These are phyloP conservation scores for Oropetium thomaeum DNA, from an alignment of 176 grass and related monocot genomes.

Conservation along the genomic window DNA sequence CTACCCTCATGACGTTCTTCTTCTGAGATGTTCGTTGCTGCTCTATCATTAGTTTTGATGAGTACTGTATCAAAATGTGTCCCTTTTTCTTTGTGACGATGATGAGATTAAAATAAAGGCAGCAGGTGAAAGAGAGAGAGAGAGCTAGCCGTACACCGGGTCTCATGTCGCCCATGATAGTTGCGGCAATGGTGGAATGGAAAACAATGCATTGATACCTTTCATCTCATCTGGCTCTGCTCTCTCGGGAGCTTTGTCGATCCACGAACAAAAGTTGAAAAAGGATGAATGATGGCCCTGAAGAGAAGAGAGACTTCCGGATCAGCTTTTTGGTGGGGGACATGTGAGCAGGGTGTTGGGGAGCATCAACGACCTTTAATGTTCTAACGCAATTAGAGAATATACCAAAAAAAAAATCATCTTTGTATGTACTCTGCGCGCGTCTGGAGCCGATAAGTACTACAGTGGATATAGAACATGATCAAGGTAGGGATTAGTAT, in stretches of 20 bases:
- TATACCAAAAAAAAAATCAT: no score
- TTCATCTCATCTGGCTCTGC: slow-evolving; percentile 33
- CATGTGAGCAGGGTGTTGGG: slow-evolving; percentile 29
- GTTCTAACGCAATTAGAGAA: no score
- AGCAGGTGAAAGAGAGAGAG: neutral
- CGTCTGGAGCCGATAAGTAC: no score
- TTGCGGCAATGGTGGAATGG: slow-evolving; percentile 24
- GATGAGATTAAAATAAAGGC: neutral
- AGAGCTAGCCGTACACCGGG: neutral
- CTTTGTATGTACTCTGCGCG: no score
- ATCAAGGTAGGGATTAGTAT: neutral
- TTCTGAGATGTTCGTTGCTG: slow-evolving; percentile 13
- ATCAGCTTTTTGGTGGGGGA: slow-evolving; percentile 39
- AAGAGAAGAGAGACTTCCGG: slow-evolving; percentile 49
- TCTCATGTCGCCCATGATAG: slow-evolving; percentile 29
- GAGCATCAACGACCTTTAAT: no score
- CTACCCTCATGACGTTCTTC: slow-evolving; percentile 12
- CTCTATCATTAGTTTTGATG: slow-evolving; percentile 4
- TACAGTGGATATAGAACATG: neutral
- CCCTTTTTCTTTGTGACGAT: slow-evolving; percentile 15
- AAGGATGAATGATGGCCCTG: neutral
- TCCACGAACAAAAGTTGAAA: neutral
- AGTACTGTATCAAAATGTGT: neutral
- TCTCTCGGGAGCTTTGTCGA: neutral
- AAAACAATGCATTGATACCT: slow-evolving; percentile 39